These are phyloP conservation scores for Magnolia kwangsiensis DNA, from an alignment of 164 flowering plant species.

Conservation along the genomic window DNA sequence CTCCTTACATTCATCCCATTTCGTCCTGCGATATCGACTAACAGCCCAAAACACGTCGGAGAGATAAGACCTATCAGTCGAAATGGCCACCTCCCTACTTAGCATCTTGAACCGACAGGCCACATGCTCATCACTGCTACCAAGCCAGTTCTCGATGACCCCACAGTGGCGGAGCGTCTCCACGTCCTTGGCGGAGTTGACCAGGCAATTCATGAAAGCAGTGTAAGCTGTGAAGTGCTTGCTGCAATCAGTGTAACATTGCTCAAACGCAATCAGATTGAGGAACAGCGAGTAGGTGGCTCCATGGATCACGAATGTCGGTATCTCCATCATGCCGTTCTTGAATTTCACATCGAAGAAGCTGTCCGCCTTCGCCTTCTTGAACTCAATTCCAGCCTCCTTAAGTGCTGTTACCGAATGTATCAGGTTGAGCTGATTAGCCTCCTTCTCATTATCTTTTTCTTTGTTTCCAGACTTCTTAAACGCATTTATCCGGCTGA, in stretches of 20 bases:
- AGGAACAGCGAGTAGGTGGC: not conserved
- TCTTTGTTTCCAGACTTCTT: not conserved
- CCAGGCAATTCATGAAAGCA: conserved; percentile 7
- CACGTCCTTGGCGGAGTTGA: conserved; percentile 7
- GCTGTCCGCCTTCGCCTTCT: not conserved
- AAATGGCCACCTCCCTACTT: not conserved
- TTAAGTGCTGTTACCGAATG: not conserved
- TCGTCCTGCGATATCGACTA: conserved; percentile 25
- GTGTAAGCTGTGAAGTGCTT: not conserved
- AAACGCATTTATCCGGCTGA: no score
- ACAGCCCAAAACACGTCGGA: not conserved
- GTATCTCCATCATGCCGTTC: conserved; percentile 2
- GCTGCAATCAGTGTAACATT: not conserved
- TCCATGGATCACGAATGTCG: not conserved
- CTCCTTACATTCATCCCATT: conserved; percentile 42
- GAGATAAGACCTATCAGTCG: not conserved
- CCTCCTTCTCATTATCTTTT: not conserved
- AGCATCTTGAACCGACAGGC: not conserved
- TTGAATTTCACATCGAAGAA: not conserved
- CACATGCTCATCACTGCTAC: not conserved
- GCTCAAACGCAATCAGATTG: conserved; percentile 8
- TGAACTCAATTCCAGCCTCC: conserved; percentile 8
- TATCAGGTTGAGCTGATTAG: not conserved
- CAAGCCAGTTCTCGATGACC: not conserved
- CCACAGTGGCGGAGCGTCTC: not conserved